Evolutionary conservation across 495 filamentous ascomycete species (phyloP).

Genomic region (Cercophora samala): DNA sequence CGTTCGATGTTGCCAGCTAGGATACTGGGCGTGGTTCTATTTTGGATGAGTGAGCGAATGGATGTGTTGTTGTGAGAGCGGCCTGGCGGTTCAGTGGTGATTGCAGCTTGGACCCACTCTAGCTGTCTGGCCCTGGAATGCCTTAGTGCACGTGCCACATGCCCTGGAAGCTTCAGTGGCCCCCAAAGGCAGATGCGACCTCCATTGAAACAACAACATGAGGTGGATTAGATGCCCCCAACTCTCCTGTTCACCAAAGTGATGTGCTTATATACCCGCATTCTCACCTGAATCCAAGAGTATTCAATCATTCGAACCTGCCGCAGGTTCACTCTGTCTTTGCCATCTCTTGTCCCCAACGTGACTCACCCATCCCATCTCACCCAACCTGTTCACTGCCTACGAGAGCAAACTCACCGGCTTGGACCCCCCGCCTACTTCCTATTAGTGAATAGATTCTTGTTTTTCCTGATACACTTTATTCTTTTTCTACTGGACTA

Average conservation of each 20-base stretch:
- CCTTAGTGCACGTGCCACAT: not conserved
- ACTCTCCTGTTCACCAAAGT: not conserved
- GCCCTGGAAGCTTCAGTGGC: not conserved
- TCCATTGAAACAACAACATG: not conserved
- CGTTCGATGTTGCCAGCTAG: not conserved
- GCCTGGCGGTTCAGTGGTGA: not conserved
- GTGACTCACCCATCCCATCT: not conserved
- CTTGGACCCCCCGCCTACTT: not conserved
- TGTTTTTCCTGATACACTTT: not conserved
- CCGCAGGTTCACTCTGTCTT: not conserved
- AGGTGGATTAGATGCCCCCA: too few relatives aligned
- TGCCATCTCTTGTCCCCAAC: not conserved
- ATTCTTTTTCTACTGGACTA: not conserved
- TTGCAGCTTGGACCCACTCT: slow-evolving; percentile 1
- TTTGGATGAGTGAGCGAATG: not conserved
- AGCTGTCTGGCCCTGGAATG: too few relatives aligned
- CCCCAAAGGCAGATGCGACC: not conserved
- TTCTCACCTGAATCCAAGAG: not conserved
- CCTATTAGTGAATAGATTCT: not conserved
- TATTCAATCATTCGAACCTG: not conserved
- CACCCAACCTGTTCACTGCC: not conserved
- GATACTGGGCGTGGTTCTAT: not conserved
- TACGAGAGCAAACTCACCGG: not conserved
- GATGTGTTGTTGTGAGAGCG: not conserved
- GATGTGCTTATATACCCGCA: not conserved